phyloP scores from a whole-genome alignment of 257 asterid species.

The Buddleja alternifolia region DNA sequence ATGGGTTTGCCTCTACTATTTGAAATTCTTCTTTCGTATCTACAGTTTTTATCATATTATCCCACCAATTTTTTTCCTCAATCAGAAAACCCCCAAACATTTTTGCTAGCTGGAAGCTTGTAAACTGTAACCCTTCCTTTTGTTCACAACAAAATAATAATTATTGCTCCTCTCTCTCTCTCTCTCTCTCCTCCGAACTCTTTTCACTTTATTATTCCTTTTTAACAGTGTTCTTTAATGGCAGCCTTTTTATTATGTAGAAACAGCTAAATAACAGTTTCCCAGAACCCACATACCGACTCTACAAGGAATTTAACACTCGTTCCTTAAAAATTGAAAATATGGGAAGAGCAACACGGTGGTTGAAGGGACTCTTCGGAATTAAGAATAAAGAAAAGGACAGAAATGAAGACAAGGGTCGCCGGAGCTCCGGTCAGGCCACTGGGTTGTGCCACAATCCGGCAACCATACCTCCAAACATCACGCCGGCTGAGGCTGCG shows the following conservation, averaged over 20 bases:
- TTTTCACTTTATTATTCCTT: not conserved
- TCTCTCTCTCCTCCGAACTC: conserved; percentile 11
- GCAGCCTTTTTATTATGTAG: conserved; percentile 27
- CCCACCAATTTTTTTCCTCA: conserved; percentile 14
- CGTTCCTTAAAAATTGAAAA: not conserved
- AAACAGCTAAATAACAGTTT: not conserved
- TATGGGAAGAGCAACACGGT: conserved; percentile 64
- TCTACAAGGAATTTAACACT: not conserved
- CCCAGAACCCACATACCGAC: not conserved
- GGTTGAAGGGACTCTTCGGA: conserved; percentile 63
- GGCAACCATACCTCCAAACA: conserved; percentile 66
- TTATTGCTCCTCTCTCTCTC: not conserved
- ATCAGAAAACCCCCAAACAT: not conserved
- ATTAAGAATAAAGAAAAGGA: conserved; percentile 37
- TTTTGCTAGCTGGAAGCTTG: conserved; percentile 26
- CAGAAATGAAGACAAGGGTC: conserved; percentile 18
- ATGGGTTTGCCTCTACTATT: conserved; percentile 11
- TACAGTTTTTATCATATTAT: conserved; percentile 9
- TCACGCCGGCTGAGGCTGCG: conserved; percentile 80
- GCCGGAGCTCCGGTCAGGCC: conserved; percentile 31
- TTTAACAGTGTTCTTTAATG: conserved; percentile 29
- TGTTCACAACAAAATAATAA: not conserved
- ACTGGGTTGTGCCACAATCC: conserved; percentile 51
- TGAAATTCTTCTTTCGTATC: conserved; percentile 4
- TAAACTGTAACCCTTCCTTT: conserved; percentile 3